A percentile compares a stretch with the other conserved stretches of the same genome.
phyloP scores from a whole-genome alignment of 768 basidiomycete genomes.

The Kwoniella sp. region DNA sequence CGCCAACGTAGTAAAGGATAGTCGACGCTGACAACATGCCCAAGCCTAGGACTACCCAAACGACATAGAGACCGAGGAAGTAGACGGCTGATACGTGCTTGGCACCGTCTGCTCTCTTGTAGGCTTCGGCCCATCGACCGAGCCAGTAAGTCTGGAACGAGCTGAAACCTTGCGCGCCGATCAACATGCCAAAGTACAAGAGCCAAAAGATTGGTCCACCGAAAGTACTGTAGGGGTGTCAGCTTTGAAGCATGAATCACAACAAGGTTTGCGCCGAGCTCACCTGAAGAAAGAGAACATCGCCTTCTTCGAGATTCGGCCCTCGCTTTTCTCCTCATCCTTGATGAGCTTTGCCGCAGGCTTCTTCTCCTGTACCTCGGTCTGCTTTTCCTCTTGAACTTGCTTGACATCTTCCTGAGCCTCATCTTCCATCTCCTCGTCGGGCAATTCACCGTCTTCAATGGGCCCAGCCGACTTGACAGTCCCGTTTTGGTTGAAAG shows the following conservation, averaged over 20 bases:
- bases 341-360: conserved; percentile 40
- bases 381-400: conserved; percentile 12
- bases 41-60: conserved; percentile 33
- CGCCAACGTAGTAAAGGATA: conserved; percentile 41
- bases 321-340: conserved; percentile 49
- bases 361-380: conserved; percentile 27
- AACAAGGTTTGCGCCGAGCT: neutral
- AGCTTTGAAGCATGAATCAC: conserved; percentile 12
- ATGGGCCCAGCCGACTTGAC: conserved; percentile 41
- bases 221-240: conserved; percentile 26
- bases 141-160: conserved; percentile 46
- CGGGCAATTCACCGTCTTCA: conserved; percentile 26
- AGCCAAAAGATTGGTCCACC: conserved; percentile 50
- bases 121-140: conserved; percentile 46
- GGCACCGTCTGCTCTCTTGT: conserved; percentile 31
- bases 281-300: conserved; percentile 38
- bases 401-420: conserved; percentile 27
- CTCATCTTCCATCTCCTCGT: conserved; percentile 32
- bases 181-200: conserved; percentile 36
- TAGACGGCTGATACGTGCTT: conserved; percentile 39
- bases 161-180: conserved; percentile 38
- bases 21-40: conserved; percentile 14
- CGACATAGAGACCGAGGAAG: conserved; percentile 47
- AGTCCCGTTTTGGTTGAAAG: conserved; percentile 40
- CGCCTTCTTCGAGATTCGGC: conserved; percentile 42